phyloP scores from a whole-genome alignment of 2,329 filamentous ascomycete genomes.

The Macroventuria anomochaeta region DNA sequence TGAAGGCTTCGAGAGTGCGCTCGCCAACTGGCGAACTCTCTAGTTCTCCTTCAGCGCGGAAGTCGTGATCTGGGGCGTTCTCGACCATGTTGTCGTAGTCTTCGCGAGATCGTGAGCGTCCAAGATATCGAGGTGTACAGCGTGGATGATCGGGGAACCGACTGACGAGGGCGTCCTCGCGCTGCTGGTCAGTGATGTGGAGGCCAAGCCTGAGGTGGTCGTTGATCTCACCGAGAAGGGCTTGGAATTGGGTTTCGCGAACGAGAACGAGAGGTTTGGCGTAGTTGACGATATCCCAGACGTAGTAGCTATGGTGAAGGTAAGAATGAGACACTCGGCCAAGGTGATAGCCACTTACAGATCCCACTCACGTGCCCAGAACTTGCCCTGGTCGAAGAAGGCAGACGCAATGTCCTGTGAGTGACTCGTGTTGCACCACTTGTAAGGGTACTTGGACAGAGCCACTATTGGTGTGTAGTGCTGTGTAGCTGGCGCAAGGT shows the following conservation, averaged over 20 bases:
- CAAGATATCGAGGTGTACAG: conserved; percentile 72
- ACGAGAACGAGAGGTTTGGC: conserved; percentile 70
- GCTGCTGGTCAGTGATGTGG: conserved; percentile 62
- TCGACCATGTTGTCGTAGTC: conserved; percentile 50
- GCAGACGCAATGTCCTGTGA: conserved; percentile 58
- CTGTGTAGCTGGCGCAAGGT: conserved; percentile 41
- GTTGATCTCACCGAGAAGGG: conserved; percentile 71
- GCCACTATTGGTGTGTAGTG: conserved; percentile 54
- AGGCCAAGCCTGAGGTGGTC: conserved; percentile 59
- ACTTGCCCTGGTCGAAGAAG: conserved; percentile 65
- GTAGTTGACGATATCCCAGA: conserved; percentile 56
- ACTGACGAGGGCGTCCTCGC: conserved; percentile 64
- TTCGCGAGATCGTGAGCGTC: conserved; percentile 59
- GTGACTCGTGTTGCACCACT: conserved; percentile 60
- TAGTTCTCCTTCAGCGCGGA: conserved; percentile 27
- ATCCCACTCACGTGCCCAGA: conserved; percentile 72
- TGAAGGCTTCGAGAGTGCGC: conserved; percentile 57
- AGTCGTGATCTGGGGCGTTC: conserved; percentile 24
- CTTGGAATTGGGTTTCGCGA: conserved; percentile 68
- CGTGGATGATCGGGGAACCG: conserved; percentile 66
- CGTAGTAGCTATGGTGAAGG: conserved; percentile 64
- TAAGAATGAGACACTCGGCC: conserved; percentile 20
- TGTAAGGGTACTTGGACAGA: conserved; percentile 64
- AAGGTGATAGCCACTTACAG: conserved; percentile 64
- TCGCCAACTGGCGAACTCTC: conserved; percentile 39